A percentile compares a stretch with the other conserved stretches of the same genome.
Conservation (phyloP, 768 basidiomycete genomes). For the Panaeolus cyanescens region DNA sequence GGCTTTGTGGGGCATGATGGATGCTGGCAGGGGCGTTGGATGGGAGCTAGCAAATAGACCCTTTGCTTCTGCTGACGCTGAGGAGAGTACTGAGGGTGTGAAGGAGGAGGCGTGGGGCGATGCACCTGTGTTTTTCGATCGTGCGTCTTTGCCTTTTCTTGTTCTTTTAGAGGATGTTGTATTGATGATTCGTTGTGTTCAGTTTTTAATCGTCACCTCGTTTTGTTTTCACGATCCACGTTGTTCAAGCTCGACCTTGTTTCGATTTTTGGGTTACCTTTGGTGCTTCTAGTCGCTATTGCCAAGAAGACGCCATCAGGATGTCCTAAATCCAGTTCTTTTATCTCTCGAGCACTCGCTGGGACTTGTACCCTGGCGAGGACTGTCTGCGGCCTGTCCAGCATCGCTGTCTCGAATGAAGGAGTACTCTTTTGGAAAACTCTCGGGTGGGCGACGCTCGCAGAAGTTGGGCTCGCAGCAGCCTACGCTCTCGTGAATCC, state of each 20-base stretch:
- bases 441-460: slow-evolving; percentile 41
- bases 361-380: slow-evolving; percentile 19
- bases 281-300: slow-evolving; percentile 45
- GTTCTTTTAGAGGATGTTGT: neutral
- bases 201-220: slow-evolving; percentile 56
- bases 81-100: slow-evolving; percentile 26
- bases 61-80: neutral
- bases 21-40: slow-evolving; percentile 51
- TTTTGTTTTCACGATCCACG: slow-evolving; percentile 50
- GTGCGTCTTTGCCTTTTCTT: slow-evolving; percentile 37
- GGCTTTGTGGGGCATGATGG: slow-evolving; percentile 72
- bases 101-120: slow-evolving; percentile 16
- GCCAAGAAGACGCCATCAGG: slow-evolving; percentile 6
- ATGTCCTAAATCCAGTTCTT: neutral
- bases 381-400: slow-evolving; percentile 28
- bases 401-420: slow-evolving; percentile 14
- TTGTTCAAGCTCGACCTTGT: slow-evolving; percentile 55
- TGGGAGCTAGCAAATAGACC: slow-evolving; percentile 45
- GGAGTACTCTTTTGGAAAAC: slow-evolving; percentile 58
- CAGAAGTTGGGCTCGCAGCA: slow-evolving; percentile 43
- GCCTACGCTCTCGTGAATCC: slow-evolving; percentile 52
- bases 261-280: slow-evolving; percentile 54
- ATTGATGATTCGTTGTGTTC: neutral
- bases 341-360: neutral
- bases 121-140: slow-evolving; percentile 63